These are phyloP conservation scores for Paraconiothyrium brasiliense DNA, from an alignment of 2,329 filamentous ascomycete genomes.

Conservation along the genomic window DNA sequence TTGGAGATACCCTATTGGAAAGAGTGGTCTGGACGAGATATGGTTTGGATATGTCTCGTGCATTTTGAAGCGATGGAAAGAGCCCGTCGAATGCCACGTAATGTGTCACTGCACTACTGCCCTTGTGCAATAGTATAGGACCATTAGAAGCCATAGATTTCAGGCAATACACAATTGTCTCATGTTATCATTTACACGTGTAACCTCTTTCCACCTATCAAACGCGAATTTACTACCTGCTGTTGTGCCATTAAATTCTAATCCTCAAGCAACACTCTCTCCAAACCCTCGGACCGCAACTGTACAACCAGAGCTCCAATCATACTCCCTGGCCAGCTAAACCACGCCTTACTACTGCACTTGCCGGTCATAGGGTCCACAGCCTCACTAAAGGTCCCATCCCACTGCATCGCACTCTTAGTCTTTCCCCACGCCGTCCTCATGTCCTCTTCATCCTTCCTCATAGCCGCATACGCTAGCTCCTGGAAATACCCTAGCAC, in stretches of 20 bases:
- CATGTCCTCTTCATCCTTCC: constrained; percentile 14
- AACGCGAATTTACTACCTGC: too few relatives aligned
- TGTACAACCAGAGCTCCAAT: constrained; percentile 20
- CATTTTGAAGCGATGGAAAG: neutral
- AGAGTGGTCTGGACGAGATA: neutral
- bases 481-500: constrained; percentile 24
- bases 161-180: too few relatives aligned
- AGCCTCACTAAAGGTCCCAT: constrained; percentile 25
- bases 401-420: constrained; percentile 23
- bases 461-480: constrained; percentile 16
- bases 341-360: constrained; percentile 25
- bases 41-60: neutral
- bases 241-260: neutral
- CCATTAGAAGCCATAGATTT: too few relatives aligned
- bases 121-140: too few relatives aligned
- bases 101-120: too few relatives aligned
- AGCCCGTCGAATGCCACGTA: too few relatives aligned
- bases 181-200: neutral
- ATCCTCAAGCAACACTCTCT: constrained; percentile 11
- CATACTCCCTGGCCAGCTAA: constrained; percentile 26
- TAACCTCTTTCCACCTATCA: neutral
- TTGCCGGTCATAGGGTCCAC: constrained; percentile 18
- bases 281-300: constrained; percentile 15
- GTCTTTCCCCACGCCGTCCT: constrained; percentile 19
- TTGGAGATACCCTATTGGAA: constrained; percentile 9